phyloP scores from a whole-genome alignment of 225 moss, liverwort and hornwort genomes.

The Straminergon stramineum region DNA sequence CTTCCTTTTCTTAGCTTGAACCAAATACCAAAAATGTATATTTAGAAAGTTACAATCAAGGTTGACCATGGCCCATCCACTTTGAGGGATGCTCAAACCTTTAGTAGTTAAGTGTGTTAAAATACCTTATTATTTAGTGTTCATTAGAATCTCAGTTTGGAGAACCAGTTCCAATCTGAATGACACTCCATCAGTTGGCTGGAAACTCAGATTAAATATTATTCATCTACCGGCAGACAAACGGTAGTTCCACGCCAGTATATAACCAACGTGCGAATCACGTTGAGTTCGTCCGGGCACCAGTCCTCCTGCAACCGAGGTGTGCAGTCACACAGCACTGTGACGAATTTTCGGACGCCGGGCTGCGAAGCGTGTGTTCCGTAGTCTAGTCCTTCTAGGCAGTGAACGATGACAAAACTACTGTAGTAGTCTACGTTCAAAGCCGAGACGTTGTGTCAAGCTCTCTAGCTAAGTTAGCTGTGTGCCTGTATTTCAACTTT shows the following conservation, averaged over 20 bases:
- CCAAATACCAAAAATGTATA: not conserved
- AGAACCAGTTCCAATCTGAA: not conserved
- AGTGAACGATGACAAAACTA: not conserved
- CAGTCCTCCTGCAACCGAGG: not conserved
- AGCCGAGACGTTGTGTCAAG: not conserved
- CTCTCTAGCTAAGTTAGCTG: not conserved
- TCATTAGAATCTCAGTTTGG: not conserved
- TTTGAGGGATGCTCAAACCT: fast-evolving
- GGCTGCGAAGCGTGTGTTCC: not conserved
- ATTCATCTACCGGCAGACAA: not conserved
- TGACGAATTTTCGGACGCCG: not conserved
- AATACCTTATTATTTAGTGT: not conserved
- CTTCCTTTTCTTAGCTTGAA: not conserved
- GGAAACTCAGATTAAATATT: not conserved
- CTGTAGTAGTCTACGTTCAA: not conserved
- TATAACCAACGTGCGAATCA: not conserved
- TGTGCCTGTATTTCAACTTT: not conserved
- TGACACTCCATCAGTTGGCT: not conserved
- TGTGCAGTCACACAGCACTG: not conserved
- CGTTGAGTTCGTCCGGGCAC: not conserved
- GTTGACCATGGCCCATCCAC: not conserved
- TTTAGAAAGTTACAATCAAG: not conserved
- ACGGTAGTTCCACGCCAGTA: not conserved
- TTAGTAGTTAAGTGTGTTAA: not conserved
- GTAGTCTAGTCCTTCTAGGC: not conserved